Evolutionary conservation across 306 rosid species (phyloP).

Genomic region (Gastrolobium villosum): DNA sequence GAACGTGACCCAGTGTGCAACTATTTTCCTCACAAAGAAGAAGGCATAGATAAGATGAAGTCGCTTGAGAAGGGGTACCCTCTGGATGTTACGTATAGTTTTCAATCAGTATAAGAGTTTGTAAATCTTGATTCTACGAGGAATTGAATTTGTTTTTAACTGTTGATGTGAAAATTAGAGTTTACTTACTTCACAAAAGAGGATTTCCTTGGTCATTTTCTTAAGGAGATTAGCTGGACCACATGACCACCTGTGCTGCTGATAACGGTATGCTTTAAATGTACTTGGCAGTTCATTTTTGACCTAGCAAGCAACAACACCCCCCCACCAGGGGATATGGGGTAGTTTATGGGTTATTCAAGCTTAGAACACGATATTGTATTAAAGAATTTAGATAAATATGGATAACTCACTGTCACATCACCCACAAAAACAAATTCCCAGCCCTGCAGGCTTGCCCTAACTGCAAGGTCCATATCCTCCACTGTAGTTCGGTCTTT

Average conservation of each 20-base stretch:
- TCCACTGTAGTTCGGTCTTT: constrained; percentile 70
- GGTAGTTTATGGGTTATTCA: constrained; percentile 34
- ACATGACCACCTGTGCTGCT: constrained; percentile 68
- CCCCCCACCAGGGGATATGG: background rate
- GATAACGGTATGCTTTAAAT: constrained; percentile 60
- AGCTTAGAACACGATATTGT: constrained; percentile 23
- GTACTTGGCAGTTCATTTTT: constrained; percentile 73
- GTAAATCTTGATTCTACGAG: constrained; percentile 35
- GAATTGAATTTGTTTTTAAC: constrained; percentile 20
- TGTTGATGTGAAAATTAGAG: constrained; percentile 29
- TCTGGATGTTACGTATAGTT: constrained; percentile 54
- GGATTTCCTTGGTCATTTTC: constrained; percentile 66
- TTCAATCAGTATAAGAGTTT: constrained; percentile 39
- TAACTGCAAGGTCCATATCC: constrained; percentile 72
- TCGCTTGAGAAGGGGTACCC: constrained; percentile 61
- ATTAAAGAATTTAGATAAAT: constrained; percentile 23
- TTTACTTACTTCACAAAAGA: constrained; percentile 52
- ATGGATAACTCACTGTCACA: constrained; percentile 53
- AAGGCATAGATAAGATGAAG: constrained; percentile 61
- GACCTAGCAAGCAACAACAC: constrained; percentile 49
- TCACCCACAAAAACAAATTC: constrained; percentile 65
- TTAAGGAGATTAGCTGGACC: constrained; percentile 66
- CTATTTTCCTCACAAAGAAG: constrained; percentile 69
- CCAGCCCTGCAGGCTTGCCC: constrained; percentile 70
- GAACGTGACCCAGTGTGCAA: constrained; percentile 70